phyloP scores from a whole-genome alignment of 1,139 yeast species.

The Candida sanyaensis region DNA sequence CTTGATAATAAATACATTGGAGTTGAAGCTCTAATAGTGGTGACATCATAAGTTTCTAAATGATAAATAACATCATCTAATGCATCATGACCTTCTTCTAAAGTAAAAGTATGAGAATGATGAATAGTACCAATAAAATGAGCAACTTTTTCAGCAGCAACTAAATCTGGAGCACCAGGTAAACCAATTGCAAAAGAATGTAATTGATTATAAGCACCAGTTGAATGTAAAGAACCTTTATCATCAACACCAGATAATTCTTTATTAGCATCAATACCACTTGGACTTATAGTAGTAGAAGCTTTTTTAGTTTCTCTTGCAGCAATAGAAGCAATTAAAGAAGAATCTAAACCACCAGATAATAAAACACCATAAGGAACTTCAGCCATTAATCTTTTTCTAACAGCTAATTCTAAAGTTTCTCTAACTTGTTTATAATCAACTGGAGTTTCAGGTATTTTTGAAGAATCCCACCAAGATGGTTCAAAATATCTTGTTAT shows the following conservation, averaged over 20 bases:
- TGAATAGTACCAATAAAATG: constrained; percentile 92
- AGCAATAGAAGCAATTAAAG: constrained; percentile 94
- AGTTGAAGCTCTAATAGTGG: constrained; percentile 98
- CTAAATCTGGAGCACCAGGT: constrained; percentile 96
- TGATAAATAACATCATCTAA: constrained; percentile 92
- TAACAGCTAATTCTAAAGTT: constrained; percentile 87
- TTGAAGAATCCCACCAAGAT: constrained; percentile 85
- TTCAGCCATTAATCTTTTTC: constrained; percentile 99
- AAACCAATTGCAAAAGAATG: constrained; percentile 97
- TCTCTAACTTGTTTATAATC: constrained; percentile 75
- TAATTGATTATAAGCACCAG: constrained; percentile 75
- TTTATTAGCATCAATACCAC: constrained; percentile 52
- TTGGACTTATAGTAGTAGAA: constrained; percentile 56
- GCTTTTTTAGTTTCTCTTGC: constrained; percentile 93
- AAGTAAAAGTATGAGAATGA: constrained; percentile 96
- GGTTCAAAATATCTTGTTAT: constrained; percentile 88
- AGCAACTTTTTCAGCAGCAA: constrained; percentile 97
- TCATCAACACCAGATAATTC: constrained; percentile 92
- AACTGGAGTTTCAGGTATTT: constrained; percentile 72
- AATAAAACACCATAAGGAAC: constrained; percentile 97
- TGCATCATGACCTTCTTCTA: constrained; percentile 96
- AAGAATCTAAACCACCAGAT: constrained; percentile 96
- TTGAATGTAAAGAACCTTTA: constrained; percentile 72
- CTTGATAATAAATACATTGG: constrained; percentile 97
- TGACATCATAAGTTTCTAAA: constrained; percentile 96